phyloP scores from a whole-genome alignment of 2,329 filamentous ascomycete genomes.

The Fulvia fulva region DNA sequence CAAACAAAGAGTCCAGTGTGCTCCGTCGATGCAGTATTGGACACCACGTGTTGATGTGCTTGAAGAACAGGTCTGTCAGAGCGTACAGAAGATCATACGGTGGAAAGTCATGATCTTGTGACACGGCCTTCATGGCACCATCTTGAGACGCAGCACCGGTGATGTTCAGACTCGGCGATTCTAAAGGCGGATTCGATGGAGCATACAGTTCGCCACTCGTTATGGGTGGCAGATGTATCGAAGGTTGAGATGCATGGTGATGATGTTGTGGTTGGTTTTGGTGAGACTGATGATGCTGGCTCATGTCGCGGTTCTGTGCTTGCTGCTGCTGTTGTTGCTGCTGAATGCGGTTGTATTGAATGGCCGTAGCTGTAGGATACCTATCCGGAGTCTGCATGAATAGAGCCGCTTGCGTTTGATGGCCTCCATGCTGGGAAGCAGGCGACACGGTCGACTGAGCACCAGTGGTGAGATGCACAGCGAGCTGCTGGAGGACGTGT shows the following conservation, averaged over 20 bases:
- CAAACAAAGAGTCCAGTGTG: slow-evolving; percentile 75
- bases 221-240: slow-evolving; percentile 16
- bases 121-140: slow-evolving; percentile 22
- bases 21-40: slow-evolving; percentile 83
- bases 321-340: slow-evolving; percentile 4
- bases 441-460: slow-evolving; percentile 14
- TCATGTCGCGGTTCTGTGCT: slow-evolving; percentile 8
- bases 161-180: slow-evolving; percentile 57
- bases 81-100: slow-evolving; percentile 59
- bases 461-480: slow-evolving; percentile 22
- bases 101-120: slow-evolving; percentile 50
- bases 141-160: slow-evolving; percentile 29
- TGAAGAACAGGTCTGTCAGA: slow-evolving; percentile 60
- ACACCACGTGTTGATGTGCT: slow-evolving; percentile 66
- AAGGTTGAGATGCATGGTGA: slow-evolving; percentile 19
- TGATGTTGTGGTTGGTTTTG: slow-evolving; percentile 21
- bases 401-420: slow-evolving; percentile 43
- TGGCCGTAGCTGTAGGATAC: slow-evolving; percentile 30
- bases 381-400: slow-evolving; percentile 44
- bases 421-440: slow-evolving; percentile 36
- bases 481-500: slow-evolving; percentile 44
- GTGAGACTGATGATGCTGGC: slow-evolving; percentile 5
- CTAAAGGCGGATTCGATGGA: slow-evolving; percentile 43
- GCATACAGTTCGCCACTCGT: slow-evolving; percentile 28
- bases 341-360: slow-evolving; percentile 23